phyloP scores from a whole-genome alignment of 495 filamentous ascomycete genomes.

The Penicillium argentinense region DNA sequence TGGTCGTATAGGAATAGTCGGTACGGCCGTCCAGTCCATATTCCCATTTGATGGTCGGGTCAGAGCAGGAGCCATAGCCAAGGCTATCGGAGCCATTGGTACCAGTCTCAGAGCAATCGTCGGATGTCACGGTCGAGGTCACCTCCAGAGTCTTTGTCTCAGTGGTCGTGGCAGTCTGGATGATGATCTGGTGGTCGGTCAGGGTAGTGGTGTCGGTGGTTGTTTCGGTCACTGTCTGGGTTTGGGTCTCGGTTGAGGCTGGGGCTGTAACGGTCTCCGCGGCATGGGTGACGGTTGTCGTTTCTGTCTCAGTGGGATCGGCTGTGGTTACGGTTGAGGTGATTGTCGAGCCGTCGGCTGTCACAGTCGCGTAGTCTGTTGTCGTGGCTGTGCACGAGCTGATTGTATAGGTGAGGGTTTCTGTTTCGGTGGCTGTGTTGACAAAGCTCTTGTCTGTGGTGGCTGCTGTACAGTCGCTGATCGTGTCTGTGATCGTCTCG shows the following conservation, averaged over 20 bases:
- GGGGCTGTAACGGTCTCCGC: not conserved
- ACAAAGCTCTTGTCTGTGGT: not conserved
- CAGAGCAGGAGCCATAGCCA: constrained; percentile 45
- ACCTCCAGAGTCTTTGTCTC: constrained; percentile 1
- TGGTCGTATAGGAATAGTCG: constrained; percentile 51
- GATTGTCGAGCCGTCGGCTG: not conserved
- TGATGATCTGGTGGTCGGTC: constrained; percentile 9
- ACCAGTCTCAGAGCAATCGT: not conserved
- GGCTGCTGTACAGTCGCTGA: not conserved
- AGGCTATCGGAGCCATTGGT: constrained; percentile 30
- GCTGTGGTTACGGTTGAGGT: not conserved
- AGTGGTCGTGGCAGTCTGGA: constrained; percentile 2
- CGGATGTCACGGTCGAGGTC: constrained; percentile 9
- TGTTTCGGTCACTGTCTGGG: not conserved
- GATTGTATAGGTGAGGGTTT: not conserved
- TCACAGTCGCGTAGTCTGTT: not conserved
- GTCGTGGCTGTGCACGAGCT: not conserved
- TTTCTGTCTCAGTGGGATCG: not conserved
- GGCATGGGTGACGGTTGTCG: not conserved
- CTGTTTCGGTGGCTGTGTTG: not conserved
- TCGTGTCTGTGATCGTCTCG: too few species aligned
- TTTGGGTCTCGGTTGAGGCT: constrained; percentile 1
- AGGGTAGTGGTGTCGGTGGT: constrained; percentile 10
- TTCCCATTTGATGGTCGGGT: constrained; percentile 56
- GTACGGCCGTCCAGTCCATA: constrained; percentile 51